Conservation (phyloP, 768 basidiomycete genomes). For the Hygrophorus russula region DNA sequence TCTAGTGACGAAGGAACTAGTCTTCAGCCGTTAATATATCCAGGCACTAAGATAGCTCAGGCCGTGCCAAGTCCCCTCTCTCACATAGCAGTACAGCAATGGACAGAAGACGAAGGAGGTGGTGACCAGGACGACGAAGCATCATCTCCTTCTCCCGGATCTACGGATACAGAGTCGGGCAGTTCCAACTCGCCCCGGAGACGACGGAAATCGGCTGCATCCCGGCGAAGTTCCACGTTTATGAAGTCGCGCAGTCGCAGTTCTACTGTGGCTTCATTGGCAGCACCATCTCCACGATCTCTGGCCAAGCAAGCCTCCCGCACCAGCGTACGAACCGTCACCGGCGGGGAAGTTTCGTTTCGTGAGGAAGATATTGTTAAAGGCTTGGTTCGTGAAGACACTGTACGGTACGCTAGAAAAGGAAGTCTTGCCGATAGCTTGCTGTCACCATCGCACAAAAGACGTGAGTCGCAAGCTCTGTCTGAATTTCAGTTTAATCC, state of each 20-base stretch:
- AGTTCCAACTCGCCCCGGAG: slow-evolving; percentile 20
- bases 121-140: slow-evolving; percentile 31
- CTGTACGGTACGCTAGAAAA: too few relatives aligned
- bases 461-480: slow-evolving; percentile 20
- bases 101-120: slow-evolving; percentile 39
- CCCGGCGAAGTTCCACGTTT: slow-evolving; percentile 20
- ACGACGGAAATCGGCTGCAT: slow-evolving; percentile 21
- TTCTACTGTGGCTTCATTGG: slow-evolving; percentile 55
- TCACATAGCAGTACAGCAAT: slow-evolving; percentile 38
- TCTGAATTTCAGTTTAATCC: slow-evolving; percentile 19
- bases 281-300: slow-evolving; percentile 24
- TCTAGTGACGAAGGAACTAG: slow-evolving; percentile 25
- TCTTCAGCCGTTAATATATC: slow-evolving; percentile 25
- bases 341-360: slow-evolving; percentile 37
- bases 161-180: slow-evolving; percentile 51
- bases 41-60: slow-evolving; percentile 15
- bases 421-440: too few relatives aligned
- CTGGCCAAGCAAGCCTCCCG: slow-evolving; percentile 41
- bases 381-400: slow-evolving; percentile 17
- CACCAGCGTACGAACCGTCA: too few relatives aligned
- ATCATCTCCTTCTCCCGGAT: slow-evolving; percentile 57
- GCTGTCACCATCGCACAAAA: slow-evolving; percentile 16
- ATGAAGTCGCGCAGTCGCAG: slow-evolving; percentile 45
- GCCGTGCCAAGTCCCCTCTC: slow-evolving; percentile 61
- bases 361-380: slow-evolving; percentile 16